Percentiles rank a stretch among this genome's conserved stretches.
phyloP scores from a whole-genome alignment of 495 filamentous ascomycete species.

The Penicillium crystallinum region DNA sequence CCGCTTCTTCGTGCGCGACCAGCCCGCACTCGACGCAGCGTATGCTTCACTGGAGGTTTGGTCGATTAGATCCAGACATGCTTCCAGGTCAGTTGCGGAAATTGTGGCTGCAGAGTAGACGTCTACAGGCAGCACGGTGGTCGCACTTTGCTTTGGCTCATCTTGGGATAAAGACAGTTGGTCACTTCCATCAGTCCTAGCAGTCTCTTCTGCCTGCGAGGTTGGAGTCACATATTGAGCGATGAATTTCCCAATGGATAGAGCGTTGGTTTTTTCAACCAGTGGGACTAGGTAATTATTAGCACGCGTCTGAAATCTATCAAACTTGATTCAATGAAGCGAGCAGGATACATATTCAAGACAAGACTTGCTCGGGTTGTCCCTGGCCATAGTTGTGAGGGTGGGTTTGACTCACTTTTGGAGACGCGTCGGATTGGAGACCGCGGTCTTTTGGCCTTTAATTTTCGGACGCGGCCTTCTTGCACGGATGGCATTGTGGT shows the following conservation, averaged over 20 bases:
- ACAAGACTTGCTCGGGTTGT: neutral
- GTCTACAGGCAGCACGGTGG: slow-evolving; percentile 11
- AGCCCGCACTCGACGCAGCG: slow-evolving; percentile 55
- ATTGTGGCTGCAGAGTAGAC: slow-evolving; percentile 48
- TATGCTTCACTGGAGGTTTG: slow-evolving; percentile 66
- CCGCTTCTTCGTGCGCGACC: slow-evolving; percentile 64
- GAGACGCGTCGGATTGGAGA: slow-evolving; percentile 11
- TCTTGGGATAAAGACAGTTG: neutral
- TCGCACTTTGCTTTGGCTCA: neutral
- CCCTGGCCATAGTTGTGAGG: neutral
- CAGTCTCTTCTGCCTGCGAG: neutral
- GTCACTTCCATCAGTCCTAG: neutral
- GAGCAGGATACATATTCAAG: too few species aligned
- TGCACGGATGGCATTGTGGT: slow-evolving; percentile 19
- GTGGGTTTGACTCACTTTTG: slow-evolving; percentile 14
- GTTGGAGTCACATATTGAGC: slow-evolving; percentile 22
- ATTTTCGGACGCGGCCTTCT: slow-evolving; percentile 24
- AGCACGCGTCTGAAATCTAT: neutral
- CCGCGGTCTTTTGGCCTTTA: slow-evolving; percentile 2
- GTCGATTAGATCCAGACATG: slow-evolving; percentile 68
- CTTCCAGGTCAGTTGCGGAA: slow-evolving; percentile 47
- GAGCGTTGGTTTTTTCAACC: slow-evolving; percentile 41
- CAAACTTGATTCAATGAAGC: neutral
- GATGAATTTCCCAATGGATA: slow-evolving; percentile 32
- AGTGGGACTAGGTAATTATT: slow-evolving; percentile 22